Evolutionary conservation across 139 green algal genomes (phyloP).

Genomic region (Gonium pectorale): DNA sequence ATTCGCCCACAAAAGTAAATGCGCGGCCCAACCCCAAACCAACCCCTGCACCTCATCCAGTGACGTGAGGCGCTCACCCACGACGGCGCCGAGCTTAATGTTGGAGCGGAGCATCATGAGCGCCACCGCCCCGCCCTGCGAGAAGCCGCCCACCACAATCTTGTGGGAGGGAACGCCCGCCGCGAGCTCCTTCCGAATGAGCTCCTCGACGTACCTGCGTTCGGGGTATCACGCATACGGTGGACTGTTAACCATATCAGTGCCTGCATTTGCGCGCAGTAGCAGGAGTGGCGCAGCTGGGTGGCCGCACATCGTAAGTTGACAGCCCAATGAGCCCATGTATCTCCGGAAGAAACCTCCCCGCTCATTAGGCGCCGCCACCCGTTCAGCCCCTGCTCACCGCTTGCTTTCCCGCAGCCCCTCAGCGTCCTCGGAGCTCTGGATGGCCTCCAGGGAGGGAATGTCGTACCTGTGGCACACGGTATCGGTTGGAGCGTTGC

Average conservation of each 20-base stretch:
- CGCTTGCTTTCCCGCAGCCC: constrained; percentile 69
- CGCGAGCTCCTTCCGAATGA: constrained; percentile 61
- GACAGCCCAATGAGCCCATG: too few species aligned
- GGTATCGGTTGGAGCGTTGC: too few species aligned
- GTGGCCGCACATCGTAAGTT: too few species aligned
- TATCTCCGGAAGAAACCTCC: too few species aligned
- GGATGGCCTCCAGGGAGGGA: constrained; percentile 63
- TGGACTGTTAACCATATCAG: too few species aligned
- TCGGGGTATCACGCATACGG: too few species aligned
- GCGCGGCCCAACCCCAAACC: too few species aligned
- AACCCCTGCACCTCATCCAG: too few species aligned
- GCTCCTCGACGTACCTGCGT: constrained; percentile 66
- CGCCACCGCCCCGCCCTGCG: constrained; percentile 79
- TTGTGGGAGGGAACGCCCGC: constrained; percentile 61
- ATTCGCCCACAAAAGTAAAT: too few species aligned
- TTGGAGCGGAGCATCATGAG: constrained; percentile 74
- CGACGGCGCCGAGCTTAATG: constrained; percentile 68
- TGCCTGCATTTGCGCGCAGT: too few species aligned
- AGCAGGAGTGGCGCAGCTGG: too few species aligned
- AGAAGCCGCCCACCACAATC: constrained; percentile 84
- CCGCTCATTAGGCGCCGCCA: too few species aligned
- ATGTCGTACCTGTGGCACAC: constrained; percentile 83
- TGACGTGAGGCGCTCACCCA: constrained; percentile 61
- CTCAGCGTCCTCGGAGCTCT: constrained; percentile 63
- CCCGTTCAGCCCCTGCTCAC: constrained; percentile 33